Evolutionary conservation across 768 basidiomycete genomes (phyloP), one percentile per base, ranked within the genome.

Genomic region (Coprinopsis strossmayeri): DNA sequence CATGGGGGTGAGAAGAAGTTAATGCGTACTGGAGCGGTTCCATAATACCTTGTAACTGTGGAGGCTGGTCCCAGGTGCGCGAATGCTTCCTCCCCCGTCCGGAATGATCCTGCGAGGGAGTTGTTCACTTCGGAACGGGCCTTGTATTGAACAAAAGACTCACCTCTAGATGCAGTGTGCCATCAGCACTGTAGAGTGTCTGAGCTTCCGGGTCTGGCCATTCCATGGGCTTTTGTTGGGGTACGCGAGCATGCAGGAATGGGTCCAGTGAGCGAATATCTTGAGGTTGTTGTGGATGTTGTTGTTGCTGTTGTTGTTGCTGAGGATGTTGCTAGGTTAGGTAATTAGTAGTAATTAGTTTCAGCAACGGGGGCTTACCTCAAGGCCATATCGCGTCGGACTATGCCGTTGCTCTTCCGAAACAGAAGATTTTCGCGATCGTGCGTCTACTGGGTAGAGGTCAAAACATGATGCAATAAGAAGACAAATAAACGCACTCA

Each of bases 11-110:
- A 37, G 44, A n/a, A 44, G 32, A 49, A 51, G 51, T 51, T 30
- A 38, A 21, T 42, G 20, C 28, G 42, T 40, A 34, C 44, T 45
- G 41, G 35, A n/a, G n/a, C 17, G 34, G 5, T 25, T 30, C 21
- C 20, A 24, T 51, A n/a, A n/a, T 60, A 72, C 74, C 71, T 61
- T 71, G 69, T 47, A 76, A 53, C 48, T 70, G 73, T 26, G 63
- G 66, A 55, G 63, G 66, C 57, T 73, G 77, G 52, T 82, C 82
- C 82, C 82, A 84, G 50, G 67, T 76, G 57, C 82, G 72, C 56
- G 73, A 68, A 64, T 82, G 81, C 59, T 83, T 84, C 64, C 81
- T 69, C 48, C 64, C 60, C 45, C 71, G 63, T 34, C 57, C 57
- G 43, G 66, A 57, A 51, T 67, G 68, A 56, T 73, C 72, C 71